phyloP scores from a whole-genome alignment of 2,329 filamentous ascomycete species.

The Aspergillus ochraceoroseus region DNA sequence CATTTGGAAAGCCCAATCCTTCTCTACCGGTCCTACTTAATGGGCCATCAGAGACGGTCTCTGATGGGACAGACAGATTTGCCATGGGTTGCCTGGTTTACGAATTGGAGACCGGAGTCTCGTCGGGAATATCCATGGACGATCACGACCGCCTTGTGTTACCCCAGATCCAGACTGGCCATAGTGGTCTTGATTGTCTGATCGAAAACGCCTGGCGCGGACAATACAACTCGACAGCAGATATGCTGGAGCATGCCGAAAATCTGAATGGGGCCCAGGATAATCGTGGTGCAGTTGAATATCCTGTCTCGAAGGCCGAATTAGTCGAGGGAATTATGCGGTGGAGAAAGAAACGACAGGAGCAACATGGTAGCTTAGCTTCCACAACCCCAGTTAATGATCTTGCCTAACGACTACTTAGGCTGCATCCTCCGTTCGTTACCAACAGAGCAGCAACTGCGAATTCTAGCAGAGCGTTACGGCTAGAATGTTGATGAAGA shows the following conservation, averaged over 20 bases:
- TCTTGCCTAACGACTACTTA: not conserved
- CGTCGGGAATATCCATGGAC: not conserved
- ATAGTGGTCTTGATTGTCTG: not conserved
- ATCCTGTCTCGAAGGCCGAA: not conserved
- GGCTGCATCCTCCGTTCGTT: slow-evolving; percentile 1
- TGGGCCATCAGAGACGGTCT: not conserved
- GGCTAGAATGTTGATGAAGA: not conserved
- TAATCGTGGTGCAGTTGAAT: not conserved
- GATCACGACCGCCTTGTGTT: not conserved
- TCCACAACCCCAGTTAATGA: not conserved
- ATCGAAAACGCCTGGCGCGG: not conserved
- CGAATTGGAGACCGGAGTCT: not conserved
- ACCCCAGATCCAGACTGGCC: not conserved
- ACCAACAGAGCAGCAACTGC: not conserved
- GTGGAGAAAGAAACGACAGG: not conserved
- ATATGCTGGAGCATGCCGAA: not conserved
- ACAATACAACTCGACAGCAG: not conserved
- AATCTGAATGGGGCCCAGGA: not conserved
- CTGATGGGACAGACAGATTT: not conserved
- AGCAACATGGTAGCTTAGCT: not conserved
- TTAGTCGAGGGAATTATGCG: not conserved
- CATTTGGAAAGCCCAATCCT: not conserved
- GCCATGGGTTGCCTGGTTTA: slow-evolving; percentile 1
- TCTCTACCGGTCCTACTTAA: not conserved
- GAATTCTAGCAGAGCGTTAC: slow-evolving; percentile 2